Conservation (phyloP, 768 basidiomycete species). For the Nidularia pulvinata region DNA sequence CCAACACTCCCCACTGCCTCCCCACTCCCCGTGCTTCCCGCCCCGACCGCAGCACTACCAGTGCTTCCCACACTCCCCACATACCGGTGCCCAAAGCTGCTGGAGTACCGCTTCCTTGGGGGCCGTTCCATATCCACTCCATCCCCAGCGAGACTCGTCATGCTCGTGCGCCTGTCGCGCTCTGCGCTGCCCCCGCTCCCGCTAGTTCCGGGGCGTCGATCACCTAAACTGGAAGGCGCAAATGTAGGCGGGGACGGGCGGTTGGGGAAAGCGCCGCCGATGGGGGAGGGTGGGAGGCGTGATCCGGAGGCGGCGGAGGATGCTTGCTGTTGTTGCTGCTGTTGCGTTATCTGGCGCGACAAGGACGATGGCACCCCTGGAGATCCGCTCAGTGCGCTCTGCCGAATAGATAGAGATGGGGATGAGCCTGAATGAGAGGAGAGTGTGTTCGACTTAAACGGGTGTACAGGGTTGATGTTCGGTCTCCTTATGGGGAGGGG, state of each 20-base stretch:
- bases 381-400: conserved; percentile 8
- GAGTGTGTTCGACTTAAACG: conserved; percentile 38
- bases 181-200: neutral
- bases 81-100: conserved; percentile 78
- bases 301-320: conserved; percentile 12
- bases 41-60: conserved; percentile 5
- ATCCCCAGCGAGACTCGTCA: conserved; percentile 14
- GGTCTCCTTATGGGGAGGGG: conserved; percentile 28
- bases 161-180: neutral
- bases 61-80: conserved; percentile 22
- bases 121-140: conserved; percentile 15
- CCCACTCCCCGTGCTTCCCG: conserved; percentile 20
- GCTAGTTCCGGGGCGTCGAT: conserved; percentile 12
- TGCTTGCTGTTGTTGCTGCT: conserved; percentile 9
- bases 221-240: conserved; percentile 24
- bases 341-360: no score
- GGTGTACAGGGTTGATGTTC: conserved; percentile 26
- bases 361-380: conserved; percentile 6
- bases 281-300: no score
- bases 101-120: conserved; percentile 67
- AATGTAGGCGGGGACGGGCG: conserved; percentile 16
- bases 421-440: conserved; percentile 27
- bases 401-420: conserved; percentile 28
- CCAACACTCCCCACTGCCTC: conserved; percentile 8
- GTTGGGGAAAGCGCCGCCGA: conserved; percentile 9